Evolutionary conservation across 1,139 yeast species (phyloP).

Genomic region (Sugiyamaella grinbergsii): DNA sequence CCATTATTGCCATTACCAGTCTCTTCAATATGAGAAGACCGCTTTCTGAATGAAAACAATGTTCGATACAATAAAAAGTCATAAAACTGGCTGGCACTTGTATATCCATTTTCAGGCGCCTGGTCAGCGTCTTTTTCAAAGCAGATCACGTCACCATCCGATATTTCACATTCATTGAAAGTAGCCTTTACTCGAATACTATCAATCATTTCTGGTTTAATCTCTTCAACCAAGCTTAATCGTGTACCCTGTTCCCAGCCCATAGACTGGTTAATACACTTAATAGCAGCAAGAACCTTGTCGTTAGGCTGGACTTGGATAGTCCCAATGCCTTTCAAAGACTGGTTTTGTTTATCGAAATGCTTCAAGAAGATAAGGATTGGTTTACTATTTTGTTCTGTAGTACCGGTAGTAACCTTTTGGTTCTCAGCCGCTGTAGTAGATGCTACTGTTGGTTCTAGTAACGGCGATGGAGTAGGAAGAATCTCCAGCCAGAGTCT

Average conservation of each 20-base stretch:
- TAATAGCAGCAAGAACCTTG: slow-evolving; percentile 49
- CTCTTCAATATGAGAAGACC: slow-evolving; percentile 32
- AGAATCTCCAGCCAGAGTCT: slow-evolving; percentile 53
- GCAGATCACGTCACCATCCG: slow-evolving; percentile 77
- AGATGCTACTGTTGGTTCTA: slow-evolving; percentile 2
- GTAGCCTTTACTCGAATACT: slow-evolving; percentile 49
- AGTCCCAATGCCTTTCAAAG: slow-evolving; percentile 64
- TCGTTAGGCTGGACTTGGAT: slow-evolving; percentile 56
- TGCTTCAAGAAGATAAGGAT: slow-evolving; percentile 62
- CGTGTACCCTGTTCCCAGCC: slow-evolving; percentile 48
- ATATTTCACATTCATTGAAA: slow-evolving; percentile 65
- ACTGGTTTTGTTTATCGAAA: slow-evolving; percentile 61
- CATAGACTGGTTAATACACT: slow-evolving; percentile 50
- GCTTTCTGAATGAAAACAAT: slow-evolving; percentile 60
- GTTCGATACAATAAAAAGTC: slow-evolving; percentile 67
- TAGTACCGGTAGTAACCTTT: neutral
- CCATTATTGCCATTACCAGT: slow-evolving; percentile 45
- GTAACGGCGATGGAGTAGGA: slow-evolving; percentile 16
- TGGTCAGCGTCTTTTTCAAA: slow-evolving; percentile 48
- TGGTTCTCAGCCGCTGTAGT: no score
- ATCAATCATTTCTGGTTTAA: slow-evolving; percentile 65
- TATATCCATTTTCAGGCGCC: slow-evolving; percentile 30
- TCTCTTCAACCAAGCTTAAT: slow-evolving; percentile 66
- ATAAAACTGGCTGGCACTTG: slow-evolving; percentile 56
- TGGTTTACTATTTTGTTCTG: slow-evolving; percentile 39